phyloP scores from a whole-genome alignment of 768 basidiomycete species.

The Postia placenta region DNA sequence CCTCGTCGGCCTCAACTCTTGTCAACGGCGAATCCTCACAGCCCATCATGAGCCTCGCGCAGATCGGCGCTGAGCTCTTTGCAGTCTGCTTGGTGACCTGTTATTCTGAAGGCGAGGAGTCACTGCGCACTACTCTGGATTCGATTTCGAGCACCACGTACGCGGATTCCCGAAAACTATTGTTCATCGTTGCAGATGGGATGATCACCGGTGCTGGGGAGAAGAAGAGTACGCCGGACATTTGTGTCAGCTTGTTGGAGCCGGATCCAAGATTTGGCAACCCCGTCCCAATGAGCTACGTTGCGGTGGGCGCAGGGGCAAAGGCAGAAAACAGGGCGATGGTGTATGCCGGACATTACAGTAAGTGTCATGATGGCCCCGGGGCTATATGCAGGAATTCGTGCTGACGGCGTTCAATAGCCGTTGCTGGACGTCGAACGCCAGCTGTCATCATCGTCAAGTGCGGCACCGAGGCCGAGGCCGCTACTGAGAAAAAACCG shows the following conservation, averaged over 20 bases:
- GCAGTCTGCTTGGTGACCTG: constrained; percentile 95
- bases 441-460: constrained; percentile 94
- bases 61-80: constrained; percentile 94
- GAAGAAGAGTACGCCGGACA: constrained; percentile 93
- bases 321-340: constrained; percentile 93
- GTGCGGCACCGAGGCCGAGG: constrained; percentile 88
- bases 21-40: constrained; percentile 39
- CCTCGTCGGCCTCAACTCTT: constrained; percentile 53
- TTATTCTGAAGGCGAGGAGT: constrained; percentile 95
- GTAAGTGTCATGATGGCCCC: constrained; percentile 42
- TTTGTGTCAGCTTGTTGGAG: constrained; percentile 87
- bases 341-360: constrained; percentile 99
- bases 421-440: constrained; percentile 82
- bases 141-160: constrained; percentile 89
- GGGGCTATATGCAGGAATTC: background rate
- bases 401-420: constrained; percentile 27
- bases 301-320: constrained; percentile 82
- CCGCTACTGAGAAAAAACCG: constrained; percentile 80
- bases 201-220: constrained; percentile 99
- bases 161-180: constrained; percentile 84
- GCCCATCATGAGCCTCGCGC: constrained; percentile 76
- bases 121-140: constrained; percentile 85
- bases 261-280: constrained; percentile 95
- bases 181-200: constrained; percentile 95
- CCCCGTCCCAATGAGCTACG: constrained; percentile 90